Conservation (phyloP, 805 yeast genomes). For the Candida boleticola region DNA sequence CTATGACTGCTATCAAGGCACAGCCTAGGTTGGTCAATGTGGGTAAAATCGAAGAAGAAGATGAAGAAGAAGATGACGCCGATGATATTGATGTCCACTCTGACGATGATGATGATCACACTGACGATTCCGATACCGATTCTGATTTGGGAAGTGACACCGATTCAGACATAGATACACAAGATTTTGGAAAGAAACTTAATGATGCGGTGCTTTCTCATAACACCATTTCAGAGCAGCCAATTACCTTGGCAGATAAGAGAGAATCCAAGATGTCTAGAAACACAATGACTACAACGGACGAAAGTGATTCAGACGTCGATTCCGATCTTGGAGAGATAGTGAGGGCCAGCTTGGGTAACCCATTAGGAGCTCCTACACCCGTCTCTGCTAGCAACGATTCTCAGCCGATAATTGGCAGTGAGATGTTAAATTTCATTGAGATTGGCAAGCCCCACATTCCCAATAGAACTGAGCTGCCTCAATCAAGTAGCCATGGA, state of each 20-base stretch:
- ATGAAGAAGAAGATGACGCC: conserved; percentile 30
- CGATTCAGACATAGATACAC: background rate
- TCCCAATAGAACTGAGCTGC: conserved; percentile 1
- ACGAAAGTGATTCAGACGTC: conserved; percentile 36
- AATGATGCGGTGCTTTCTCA: background rate
- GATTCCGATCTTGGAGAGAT: conserved; percentile 48
- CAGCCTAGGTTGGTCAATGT: conserved; percentile 68
- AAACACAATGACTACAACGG: conserved; percentile 4
- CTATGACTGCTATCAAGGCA: conserved; percentile 76
- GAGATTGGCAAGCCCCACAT: background rate
- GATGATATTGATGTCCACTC: conserved; percentile 18
- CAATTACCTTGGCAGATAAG: background rate
- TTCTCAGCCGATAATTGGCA: conserved; percentile 1
- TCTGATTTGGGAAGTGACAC: background rate
- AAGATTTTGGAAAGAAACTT: background rate
- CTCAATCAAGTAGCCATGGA: conserved; percentile 13
- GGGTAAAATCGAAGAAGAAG: conserved; percentile 44
- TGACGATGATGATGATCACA: background rate
- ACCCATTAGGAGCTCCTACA: conserved; percentile 2
- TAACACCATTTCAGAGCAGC: background rate
- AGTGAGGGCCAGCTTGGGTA: conserved; percentile 32
- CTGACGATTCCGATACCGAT: background rate
- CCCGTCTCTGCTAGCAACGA: conserved; percentile 3
- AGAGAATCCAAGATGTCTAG: background rate
- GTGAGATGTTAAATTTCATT: background rate